A percentile compares a stretch with the other conserved stretches of the same genome.
These are phyloP conservation scores for Pyricularia grisea DNA, from an alignment of 2,329 filamentous ascomycete genomes.

Conservation along the genomic window DNA sequence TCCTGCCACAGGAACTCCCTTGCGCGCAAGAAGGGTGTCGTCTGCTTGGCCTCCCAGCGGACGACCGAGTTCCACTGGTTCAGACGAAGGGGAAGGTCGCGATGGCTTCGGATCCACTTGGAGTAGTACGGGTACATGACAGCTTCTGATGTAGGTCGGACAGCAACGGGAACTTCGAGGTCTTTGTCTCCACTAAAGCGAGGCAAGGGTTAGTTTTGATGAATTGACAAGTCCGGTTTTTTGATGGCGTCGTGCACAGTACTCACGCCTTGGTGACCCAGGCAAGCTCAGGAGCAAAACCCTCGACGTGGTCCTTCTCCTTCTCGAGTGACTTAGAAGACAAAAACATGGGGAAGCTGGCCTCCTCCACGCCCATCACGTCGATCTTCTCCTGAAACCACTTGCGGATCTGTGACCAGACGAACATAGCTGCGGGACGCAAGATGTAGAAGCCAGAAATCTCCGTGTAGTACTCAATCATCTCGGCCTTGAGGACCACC, in stretches of 20 bases:
- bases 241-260: background rate
- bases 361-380: slow-evolving; percentile 85
- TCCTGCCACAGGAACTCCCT: slow-evolving; percentile 98
- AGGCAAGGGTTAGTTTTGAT: slow-evolving; percentile 12
- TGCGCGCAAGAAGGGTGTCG: slow-evolving; percentile 76
- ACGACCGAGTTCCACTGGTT: slow-evolving; percentile 93
- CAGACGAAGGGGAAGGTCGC: slow-evolving; percentile 84
- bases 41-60: slow-evolving; percentile 95
- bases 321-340: slow-evolving; percentile 77
- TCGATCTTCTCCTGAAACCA: slow-evolving; percentile 72
- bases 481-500: slow-evolving; percentile 90
- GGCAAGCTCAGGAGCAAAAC: slow-evolving; percentile 89
- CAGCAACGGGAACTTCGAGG: slow-evolving; percentile 69
- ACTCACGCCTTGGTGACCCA: slow-evolving; percentile 78
- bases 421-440: slow-evolving; percentile 55
- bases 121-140: slow-evolving; percentile 96
- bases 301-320: slow-evolving; percentile 96
- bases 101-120: slow-evolving; percentile 94
- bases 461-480: slow-evolving; percentile 92
- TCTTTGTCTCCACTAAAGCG: slow-evolving; percentile 70
- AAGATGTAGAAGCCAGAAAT: slow-evolving; percentile 97
- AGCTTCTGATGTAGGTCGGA: slow-evolving; percentile 60
- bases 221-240: background rate
- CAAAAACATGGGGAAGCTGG: slow-evolving; percentile 94
- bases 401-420: slow-evolving; percentile 56